Evolutionary conservation across 2,329 filamentous ascomycete species (phyloP), one percentile per base, ranked within the genome.

Genomic region (Canariomyces notabilis): DNA sequence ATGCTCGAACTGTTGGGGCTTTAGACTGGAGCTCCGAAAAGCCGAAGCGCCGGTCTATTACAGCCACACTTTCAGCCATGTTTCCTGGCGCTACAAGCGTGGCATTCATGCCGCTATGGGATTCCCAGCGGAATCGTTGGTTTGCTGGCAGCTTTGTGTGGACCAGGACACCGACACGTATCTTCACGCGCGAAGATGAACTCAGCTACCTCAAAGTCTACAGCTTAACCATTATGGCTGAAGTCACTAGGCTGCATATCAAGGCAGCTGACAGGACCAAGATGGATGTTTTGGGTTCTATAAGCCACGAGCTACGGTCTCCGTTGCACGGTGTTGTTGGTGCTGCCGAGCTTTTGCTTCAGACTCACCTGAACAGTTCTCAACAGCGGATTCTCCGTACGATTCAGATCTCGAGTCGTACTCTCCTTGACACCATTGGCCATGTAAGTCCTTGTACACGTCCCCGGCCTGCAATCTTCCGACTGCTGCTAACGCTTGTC

Each of bases 261-360:
- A 45, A 61, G 9, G 57, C 61, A 8, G 64, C 67, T 0, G 67
- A 72, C 26, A 71, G 66, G 42, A 72, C 75, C 23, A 80, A 80
- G 57, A 72, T 73, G 1, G 77, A 81, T 46, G 74, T 80, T 29
- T 70, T 83, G 6, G 74, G 76, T 0, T 80, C 75, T 1, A 72
- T 83, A 5, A 79, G 75, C 3, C 80, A 83, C 55, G 80, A 83
- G 57, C 62, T 83, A 12, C 69, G 80, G 4, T 79, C 75, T 2
- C 80, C 80, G 0, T 64, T 83, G 0, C 79, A 83, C 45, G 80
- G 79, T 2, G 74, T 83, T 23, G 62, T 83, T 0, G 72, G 76
- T 0, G 77, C 67, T 42, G 67, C 70, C 1, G 76, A 80, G 51
- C 60, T 80, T 3, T 56, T 82, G 0, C 67, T 71, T 4, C 75